Base-by-base conservation (phyloP, 495 filamentous ascomycete genomes). In the Pseudevernia furfuracea region DNA sequence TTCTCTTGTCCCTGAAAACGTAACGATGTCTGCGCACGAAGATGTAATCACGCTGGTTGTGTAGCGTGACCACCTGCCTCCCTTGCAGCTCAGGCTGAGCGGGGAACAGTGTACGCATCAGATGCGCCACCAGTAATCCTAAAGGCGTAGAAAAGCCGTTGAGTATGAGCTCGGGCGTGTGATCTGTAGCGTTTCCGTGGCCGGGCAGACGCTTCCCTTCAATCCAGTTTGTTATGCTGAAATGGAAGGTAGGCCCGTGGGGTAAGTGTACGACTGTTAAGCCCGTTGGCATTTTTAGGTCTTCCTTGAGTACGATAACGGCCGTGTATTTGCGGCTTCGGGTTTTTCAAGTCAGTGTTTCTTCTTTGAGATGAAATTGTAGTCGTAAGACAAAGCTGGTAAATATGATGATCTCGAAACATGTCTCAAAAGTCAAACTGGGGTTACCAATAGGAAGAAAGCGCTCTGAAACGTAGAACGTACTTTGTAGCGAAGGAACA, bases 41-140 rank as follows among this genome's bases (percentile, higher is more conserved):
- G 67, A 96, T 90, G 75, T 96, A 98, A 75, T 98, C 93, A 64
- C 94, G 87, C 75, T 97, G 93, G 69, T 96, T 96, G 73, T 97
- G 93, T 55, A 96, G 71, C 9, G 92, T 96, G 38, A 96, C 87
- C 0, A 96, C 91, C 67, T 96, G 91, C 23, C 94, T 77, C 8
- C 93, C 93, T 34, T 82, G 77, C 4, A 96, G 75, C 63, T 98
- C 90, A 6, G 94, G 92, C 60, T 85, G 82, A 4, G 87, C 80
- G 1, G 93, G 92, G 77, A 94, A 97, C 46, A 97, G 74, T 0
- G 84, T 84, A 65, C 87, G 82, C 81, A 97, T 93, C 1, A 96
- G 79, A 67, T 89, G 87, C 15, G 92, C 94, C 0, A 90, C 91
- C n/a, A 96, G 79, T 7, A 96, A 78, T 73, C 95, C 95, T 14